phyloP scores from a whole-genome alignment of 495 filamentous ascomycete genomes.

The Penicillium soppii region DNA sequence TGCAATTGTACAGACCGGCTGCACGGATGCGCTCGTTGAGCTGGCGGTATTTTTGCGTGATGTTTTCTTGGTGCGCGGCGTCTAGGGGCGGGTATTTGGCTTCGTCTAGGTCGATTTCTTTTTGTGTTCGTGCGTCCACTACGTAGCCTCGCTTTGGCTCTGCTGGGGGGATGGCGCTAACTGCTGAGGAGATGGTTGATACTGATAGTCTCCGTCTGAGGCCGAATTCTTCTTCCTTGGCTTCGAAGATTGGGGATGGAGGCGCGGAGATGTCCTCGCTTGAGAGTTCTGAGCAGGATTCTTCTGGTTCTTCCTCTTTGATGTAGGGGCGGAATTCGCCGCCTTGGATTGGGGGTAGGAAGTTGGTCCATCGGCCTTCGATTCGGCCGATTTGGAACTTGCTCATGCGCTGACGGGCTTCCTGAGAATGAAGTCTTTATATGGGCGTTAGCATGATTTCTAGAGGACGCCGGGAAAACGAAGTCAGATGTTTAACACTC shows the following conservation, averaged over 20 bases:
- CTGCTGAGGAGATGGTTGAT: constrained; percentile 53
- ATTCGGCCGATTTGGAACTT: constrained; percentile 74
- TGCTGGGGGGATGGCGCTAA: constrained; percentile 1
- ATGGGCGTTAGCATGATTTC: background rate
- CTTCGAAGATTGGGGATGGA: constrained; percentile 17
- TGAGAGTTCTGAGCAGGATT: constrained; percentile 2
- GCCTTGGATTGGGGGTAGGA: constrained; percentile 89
- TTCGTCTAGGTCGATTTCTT: constrained; percentile 66
- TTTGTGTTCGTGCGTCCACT: constrained; percentile 64
- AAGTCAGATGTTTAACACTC: background rate
- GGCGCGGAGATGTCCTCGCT: constrained; percentile 12
- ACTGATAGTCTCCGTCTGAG: constrained; percentile 22
- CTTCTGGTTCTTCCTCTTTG: background rate
- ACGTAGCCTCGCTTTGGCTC: constrained; percentile 24
- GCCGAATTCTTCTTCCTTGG: background rate
- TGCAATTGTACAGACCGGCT: constrained; percentile 75
- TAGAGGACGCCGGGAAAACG: background rate
- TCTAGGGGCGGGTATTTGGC: constrained; percentile 75
- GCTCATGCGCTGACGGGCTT: constrained; percentile 66
- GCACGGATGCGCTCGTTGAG: constrained; percentile 64
- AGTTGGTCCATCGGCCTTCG: constrained; percentile 75
- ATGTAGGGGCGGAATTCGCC: constrained; percentile 52
- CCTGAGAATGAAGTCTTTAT: constrained; percentile 64
- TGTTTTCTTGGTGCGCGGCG: constrained; percentile 61
- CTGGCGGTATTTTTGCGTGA: constrained; percentile 70